Base-by-base conservation (phyloP, 2,329 filamentous ascomycete species). In the Paraconiothyrium sp. region DNA sequence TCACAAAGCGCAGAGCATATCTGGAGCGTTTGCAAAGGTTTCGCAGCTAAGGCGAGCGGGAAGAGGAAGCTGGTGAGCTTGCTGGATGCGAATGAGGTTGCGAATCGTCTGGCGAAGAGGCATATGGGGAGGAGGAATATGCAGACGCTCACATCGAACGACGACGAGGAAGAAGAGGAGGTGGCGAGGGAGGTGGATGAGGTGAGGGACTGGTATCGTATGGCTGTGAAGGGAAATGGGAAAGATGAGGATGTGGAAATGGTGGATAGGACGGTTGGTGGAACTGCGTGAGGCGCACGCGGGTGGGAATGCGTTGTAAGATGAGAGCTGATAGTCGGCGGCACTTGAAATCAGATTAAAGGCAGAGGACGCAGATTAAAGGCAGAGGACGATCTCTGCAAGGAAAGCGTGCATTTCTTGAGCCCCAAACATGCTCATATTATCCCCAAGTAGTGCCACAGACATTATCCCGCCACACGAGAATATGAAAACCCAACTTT, bases 31-130 rank as follows among this genome's bases (percentile, higher is more conserved):
- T 81, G 81, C 49, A 67, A 71, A 24, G 69, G 76, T 50, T 63
- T 66, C 10, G 68, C 72, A 50, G 62, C 62, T 9, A 71, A 69
- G 58, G 57, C 68, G 51, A 46, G 63, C 11, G 74, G 72, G 20
- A 87, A 85, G 79, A 79, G 86, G 65, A 82, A 80, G 66, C 76
- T 89, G 13, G 86, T 89, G 6, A 85, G 79, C 54, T 71, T 89
- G 58, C 81, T 83, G 43, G 87, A 89, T 72, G 86, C 87, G 11
- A 89, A 88, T 68, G 86, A 89, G 72, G 85, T 89, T 22, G 85
- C 86, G 9, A 85, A 83, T 67, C 71, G 85, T 24, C 65, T 85
- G 64, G 81, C 79, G 22, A 60, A 34, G 41, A 62, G 54, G 41
- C 63, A 62, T n/a, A 54, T 32, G 44, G 58, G 22, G 32, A 14